Conservation (phyloP, 345 rosid genomes). For the Brassica rapa region DNA sequence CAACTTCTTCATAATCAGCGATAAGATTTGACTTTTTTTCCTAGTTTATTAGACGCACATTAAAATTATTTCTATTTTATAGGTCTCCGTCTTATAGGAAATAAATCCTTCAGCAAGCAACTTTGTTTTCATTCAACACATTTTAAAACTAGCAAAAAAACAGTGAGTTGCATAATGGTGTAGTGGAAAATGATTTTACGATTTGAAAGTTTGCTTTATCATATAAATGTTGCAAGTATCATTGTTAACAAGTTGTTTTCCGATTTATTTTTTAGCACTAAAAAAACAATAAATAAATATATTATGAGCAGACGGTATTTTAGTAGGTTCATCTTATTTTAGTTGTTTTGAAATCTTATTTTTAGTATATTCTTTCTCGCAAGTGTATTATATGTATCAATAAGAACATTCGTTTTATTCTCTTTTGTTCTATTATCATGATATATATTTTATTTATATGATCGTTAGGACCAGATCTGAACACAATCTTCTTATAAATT, state of each 20-base stretch:
- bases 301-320: neutral
- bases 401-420: neutral
- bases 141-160: neutral
- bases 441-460: neutral
- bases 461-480: neutral
- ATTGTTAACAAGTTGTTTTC: neutral
- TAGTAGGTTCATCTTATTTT: neutral
- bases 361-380: neutral
- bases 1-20: neutral
- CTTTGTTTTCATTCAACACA: constrained; percentile 9
- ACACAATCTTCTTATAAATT: neutral
- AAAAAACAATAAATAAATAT: neutral
- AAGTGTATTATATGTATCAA: neutral
- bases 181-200: neutral
- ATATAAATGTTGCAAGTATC: neutral
- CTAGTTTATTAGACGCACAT: neutral
- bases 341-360: neutral
- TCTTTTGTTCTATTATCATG: neutral
- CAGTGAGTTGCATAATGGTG: neutral
- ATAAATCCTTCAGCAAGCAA: neutral
- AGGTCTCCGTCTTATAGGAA: neutral
- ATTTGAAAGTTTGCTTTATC: neutral
- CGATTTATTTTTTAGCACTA: neutral
- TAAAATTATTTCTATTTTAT: neutral
- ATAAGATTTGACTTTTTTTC: constrained; percentile 16